Percentiles rank a stretch among this genome's conserved stretches.
phyloP scores from a whole-genome alignment of 176 grass and related monocot genomes.

The Guadua angustifolia region DNA sequence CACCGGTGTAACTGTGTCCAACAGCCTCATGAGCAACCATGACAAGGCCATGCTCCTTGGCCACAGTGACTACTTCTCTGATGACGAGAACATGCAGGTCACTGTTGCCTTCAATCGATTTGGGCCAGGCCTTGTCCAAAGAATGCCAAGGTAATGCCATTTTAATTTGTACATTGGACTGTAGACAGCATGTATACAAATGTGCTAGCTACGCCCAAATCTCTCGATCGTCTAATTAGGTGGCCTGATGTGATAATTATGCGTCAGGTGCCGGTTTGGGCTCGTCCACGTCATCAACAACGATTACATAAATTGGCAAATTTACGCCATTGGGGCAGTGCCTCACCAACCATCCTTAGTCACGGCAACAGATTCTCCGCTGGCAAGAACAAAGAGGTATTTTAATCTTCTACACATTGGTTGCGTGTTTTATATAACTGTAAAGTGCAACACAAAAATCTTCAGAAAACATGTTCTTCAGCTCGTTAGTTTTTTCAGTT shows the following conservation, averaged over 20 bases:
- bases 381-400: constrained; percentile 48
- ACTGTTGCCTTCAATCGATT: constrained; percentile 64
- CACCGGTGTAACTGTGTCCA: constrained; percentile 46
- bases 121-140: constrained; percentile 57
- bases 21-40: constrained; percentile 47
- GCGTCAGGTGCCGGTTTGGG: constrained; percentile 54
- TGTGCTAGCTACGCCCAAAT: neutral
- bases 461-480: too few species aligned
- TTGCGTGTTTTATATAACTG: too few species aligned
- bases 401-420: too few species aligned
- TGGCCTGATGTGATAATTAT: neutral
- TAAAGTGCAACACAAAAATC: too few species aligned
- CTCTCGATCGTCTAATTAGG: neutral
- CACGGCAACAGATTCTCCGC: constrained; percentile 59
- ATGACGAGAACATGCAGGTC: constrained; percentile 52
- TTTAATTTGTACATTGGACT: neutral
- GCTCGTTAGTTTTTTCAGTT: too few species aligned
- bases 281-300: constrained; percentile 63
- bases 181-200: too few species aligned
- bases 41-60: constrained; percentile 59
- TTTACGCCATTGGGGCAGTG: constrained; percentile 61
- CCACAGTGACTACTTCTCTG: constrained; percentile 44
- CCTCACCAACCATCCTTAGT: constrained; percentile 53
- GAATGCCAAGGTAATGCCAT: constrained; percentile 52
- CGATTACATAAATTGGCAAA: constrained; percentile 59